A percentile compares a stretch with the other conserved stretches of the same genome.
Conservation (phyloP, 1,284 basidiomycete genomes). For the Apiotrichum porosum region DNA sequence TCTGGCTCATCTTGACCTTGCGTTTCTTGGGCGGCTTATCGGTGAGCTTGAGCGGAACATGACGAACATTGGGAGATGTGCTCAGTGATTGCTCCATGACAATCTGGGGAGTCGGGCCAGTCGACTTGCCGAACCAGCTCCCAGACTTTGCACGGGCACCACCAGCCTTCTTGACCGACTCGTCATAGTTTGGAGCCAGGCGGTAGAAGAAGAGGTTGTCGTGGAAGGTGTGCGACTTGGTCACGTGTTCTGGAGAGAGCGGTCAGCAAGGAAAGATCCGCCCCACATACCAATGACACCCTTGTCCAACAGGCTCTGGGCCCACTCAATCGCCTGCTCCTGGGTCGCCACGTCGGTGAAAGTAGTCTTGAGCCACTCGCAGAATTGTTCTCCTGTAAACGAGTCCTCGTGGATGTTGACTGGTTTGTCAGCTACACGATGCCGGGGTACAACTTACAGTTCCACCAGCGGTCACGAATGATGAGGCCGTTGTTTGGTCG, state of each 20-base stretch:
- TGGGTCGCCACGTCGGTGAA: conserved; percentile 76
- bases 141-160: conserved; percentile 6
- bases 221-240: conserved; percentile 70
- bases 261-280: conserved; percentile 1
- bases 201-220: conserved; percentile 80
- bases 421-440: background rate
- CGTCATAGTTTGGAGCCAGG: conserved; percentile 64
- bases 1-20: conserved; percentile 71
- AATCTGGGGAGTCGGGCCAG: conserved; percentile 17
- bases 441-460: conserved; percentile 23
- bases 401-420: conserved; percentile 53
- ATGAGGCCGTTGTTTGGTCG: conserved; percentile 42
- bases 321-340: conserved; percentile 74
- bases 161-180: conserved; percentile 11
- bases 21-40: conserved; percentile 54
- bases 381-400: conserved; percentile 79
- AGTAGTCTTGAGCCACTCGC: conserved; percentile 78
- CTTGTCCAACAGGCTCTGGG: conserved; percentile 64
- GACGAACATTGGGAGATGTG: conserved; percentile 1
- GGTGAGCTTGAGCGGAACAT: conserved; percentile 7
- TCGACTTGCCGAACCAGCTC: conserved; percentile 30
- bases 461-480: conserved; percentile 45
- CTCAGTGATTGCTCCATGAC: conserved; percentile 18
- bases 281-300: conserved; percentile 59
- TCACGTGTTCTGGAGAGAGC: conserved; percentile 59